Evolutionary conservation across 176 grass and related monocot species (phyloP), one percentile per base, ranked within the genome.

Genomic region (Elymus sibiricus): DNA sequence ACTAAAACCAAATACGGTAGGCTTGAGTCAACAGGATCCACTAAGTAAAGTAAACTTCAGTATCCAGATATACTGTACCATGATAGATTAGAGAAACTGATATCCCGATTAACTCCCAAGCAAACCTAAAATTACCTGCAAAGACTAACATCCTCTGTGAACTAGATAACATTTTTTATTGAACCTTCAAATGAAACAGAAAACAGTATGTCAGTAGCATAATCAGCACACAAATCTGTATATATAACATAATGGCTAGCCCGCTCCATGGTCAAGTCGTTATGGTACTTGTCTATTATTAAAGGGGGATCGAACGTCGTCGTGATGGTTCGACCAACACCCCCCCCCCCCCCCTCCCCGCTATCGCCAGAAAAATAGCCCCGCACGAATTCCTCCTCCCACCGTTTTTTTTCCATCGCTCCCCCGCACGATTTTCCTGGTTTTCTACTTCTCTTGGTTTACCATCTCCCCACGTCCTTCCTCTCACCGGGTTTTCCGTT

Each of bases 61-160:
- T 67, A 53, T 64, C n/a, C 49, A 63, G 34, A 60, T 42, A 16
- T 68, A 74, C 22, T 27, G 11, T 88, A 88, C 81, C 76, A 69
- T 84, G 63, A 81, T 84, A 70, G 38, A 76, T 5, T 68, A 74
- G 47, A 81, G 6, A 74, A 31, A 53, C 82, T 62, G 70, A 17
- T 69, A 56, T 13, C 58, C 37, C 9, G 6, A 38, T 35, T 17
- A 60, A 79, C 12, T 82, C 62, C 60, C 68, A 60, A 84, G 70
- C 16, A 74, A 63, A 84, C 47, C 16, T 80, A 68, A 38, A 22
- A 86, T 38, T 38, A 81, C 70, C 81, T 91, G 69, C 26, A 76
- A 91, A 87, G 61, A 68, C 49, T 77, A 70, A 84, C 4, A 84
- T 39, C 56, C 11, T 53, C 21, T 38, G n/a, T 80, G 7, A 84